Percentiles rank a stretch among this genome's conserved stretches.
Conservation (phyloP, 108 stramenopile species). For the Fistulifera pelliculosa region DNA sequence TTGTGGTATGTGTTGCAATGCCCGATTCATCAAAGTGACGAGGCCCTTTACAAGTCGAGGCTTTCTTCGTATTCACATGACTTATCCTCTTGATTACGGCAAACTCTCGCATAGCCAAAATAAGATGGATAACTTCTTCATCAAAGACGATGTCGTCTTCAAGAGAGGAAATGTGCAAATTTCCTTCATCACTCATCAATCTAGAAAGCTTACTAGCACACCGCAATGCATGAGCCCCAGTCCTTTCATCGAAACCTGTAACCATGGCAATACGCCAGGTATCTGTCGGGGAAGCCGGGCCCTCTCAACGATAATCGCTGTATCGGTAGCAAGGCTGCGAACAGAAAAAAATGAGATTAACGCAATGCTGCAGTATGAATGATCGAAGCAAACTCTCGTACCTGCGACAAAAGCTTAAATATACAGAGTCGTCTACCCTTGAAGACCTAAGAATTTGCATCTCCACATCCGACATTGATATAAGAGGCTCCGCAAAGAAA, state of each 20-base stretch:
- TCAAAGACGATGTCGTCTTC: conserved; percentile 19
- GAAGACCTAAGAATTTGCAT: conserved; percentile 24
- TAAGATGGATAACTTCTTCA: conserved; percentile 10
- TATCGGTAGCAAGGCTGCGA: conserved; percentile 13
- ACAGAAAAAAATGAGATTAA: not conserved
- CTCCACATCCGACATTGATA: conserved; percentile 26
- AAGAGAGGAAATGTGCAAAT: not conserved
- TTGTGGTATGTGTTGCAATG: conserved; percentile 1
- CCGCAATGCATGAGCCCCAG: conserved; percentile 24
- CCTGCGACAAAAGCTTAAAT: conserved; percentile 25
- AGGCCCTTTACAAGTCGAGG: no score
- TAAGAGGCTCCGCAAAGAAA: conserved; percentile 29
- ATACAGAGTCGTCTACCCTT: conserved; percentile 6
- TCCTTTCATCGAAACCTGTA: conserved; percentile 22
- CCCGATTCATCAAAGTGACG: not conserved
- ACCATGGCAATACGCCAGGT: conserved; percentile 24
- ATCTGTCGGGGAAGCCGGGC: conserved; percentile 1
- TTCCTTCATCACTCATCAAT: not conserved
- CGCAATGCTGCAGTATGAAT: not conserved
- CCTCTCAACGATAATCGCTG: conserved; percentile 20
- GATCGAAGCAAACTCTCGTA: conserved; percentile 2
- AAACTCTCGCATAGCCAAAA: conserved; percentile 25
- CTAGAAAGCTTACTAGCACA: conserved; percentile 9
- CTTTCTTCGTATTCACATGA: not conserved
- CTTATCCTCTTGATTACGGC: conserved; percentile 12